Base-by-base conservation (phyloP, 2,329 filamentous ascomycete species). In the Calonectria crousiana region DNA sequence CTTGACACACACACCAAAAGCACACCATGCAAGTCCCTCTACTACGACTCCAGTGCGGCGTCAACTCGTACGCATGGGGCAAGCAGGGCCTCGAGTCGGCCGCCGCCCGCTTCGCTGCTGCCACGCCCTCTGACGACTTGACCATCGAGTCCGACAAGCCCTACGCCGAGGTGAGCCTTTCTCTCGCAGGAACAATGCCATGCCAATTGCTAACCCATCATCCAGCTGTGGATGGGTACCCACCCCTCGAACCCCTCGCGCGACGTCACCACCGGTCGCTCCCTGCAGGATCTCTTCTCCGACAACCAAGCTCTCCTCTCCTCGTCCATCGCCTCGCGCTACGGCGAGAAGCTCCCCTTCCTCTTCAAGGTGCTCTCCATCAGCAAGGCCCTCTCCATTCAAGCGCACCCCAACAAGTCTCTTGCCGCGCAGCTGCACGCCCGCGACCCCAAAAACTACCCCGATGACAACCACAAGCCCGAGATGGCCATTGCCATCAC, bases 401-500 rank as follows among this genome's bases (percentile, higher is more conserved):
- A 99, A 85, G 97, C 97, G 30, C 97, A 99, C 80, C 95, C 95
- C 67, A 97, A 98, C 88, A 98, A 98, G 91, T 95, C 94, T 86
- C 93, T 88, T 18, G 97, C 97, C 67, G 96, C 97, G 86, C 88
- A 95, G 83, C 89, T 99, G 36, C 97, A 98, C 84, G 91, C 92
- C 49, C 92, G 90, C 76, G 96, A 99, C 83, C 91, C 95, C 64
- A 95, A 95, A 86, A 97, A 99, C 88, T 99, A 99, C 83, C 97
- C 96, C 72, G 95, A 99, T 88, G 96, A 98, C 88, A 99, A 99
- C 87, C 97, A 99, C 89, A 99, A 99, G 87, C 97, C 97, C 41
- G 97, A 99, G 87, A 99, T 99, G 97, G 96, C 97, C 76, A 98
- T 99, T 84, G 97, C 97, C 75, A 93, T 99, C 81, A 98, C 97